Evolutionary conservation across 2,329 filamentous ascomycete genomes (phyloP).

Genomic region (Fusarium buharicum): DNA sequence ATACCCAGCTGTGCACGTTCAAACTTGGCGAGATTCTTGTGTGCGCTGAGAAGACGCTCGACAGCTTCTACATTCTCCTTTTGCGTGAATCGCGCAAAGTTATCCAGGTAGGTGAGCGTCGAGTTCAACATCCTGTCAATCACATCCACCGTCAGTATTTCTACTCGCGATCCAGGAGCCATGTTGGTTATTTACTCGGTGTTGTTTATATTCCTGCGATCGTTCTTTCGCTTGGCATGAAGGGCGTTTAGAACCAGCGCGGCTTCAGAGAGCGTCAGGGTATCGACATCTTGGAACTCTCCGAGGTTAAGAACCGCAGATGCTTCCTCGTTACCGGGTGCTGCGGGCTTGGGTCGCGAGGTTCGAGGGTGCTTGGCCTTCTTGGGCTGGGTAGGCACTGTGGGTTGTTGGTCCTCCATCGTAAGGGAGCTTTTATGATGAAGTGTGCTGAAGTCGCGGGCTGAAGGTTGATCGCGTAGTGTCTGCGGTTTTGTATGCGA

Average conservation of each 20-base stretch:
- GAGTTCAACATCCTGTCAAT: constrained; percentile 76
- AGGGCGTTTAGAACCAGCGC: constrained; percentile 92
- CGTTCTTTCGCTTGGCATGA: constrained; percentile 80
- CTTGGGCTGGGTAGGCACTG: constrained; percentile 23
- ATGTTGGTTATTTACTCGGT: constrained; percentile 69
- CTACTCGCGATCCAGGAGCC: not conserved
- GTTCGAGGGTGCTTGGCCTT: constrained; percentile 51
- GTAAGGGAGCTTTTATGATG: constrained; percentile 2
- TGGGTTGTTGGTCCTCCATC: constrained; percentile 32
- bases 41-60: constrained; percentile 82
- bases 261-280: constrained; percentile 91
- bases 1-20: constrained; percentile 91
- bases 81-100: constrained; percentile 95
- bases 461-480: not conserved
- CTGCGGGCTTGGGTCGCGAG: constrained; percentile 74
- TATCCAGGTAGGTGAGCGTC: constrained; percentile 91
- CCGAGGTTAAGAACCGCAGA: constrained; percentile 83
- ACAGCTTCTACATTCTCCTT: constrained; percentile 96
- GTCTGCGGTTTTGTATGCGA: not conserved
- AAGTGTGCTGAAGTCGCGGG: constrained; percentile 4
- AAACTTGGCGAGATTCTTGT: constrained; percentile 86
- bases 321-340: constrained; percentile 87
- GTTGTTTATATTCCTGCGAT: constrained; percentile 84
- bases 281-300: constrained; percentile 92
- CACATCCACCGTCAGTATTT: constrained; percentile 21